Conservation (phyloP, 345 rosid genomes). For the Lepidium sativum region DNA sequence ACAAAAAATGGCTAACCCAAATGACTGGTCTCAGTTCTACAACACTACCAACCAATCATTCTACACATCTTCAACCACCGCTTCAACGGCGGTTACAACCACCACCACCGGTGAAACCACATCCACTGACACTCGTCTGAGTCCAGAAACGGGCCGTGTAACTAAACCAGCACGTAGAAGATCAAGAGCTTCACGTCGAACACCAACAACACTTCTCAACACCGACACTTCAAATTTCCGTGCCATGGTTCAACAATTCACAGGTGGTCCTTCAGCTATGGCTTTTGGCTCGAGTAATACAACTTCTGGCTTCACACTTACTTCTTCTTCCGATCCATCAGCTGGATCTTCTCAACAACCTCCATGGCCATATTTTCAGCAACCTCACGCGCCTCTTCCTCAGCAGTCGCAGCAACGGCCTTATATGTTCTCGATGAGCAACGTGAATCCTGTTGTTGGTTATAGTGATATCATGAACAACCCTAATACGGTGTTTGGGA, state of each 20-base stretch:
- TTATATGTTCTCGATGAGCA: conserved; percentile 24
- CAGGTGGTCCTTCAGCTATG: conserved; percentile 69
- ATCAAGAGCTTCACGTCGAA: conserved; percentile 87
- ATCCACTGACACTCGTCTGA: conserved; percentile 28
- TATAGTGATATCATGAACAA: conserved; percentile 17
- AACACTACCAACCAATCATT: conserved; percentile 40
- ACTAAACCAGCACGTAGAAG: conserved; percentile 74
- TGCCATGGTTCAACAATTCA: conserved; percentile 95
- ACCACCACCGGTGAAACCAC: conserved; percentile 14
- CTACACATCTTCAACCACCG: conserved; percentile 27
- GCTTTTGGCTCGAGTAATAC: conserved; percentile 40
- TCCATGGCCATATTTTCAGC: conserved; percentile 23
- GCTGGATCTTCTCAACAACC: conserved; percentile 27
- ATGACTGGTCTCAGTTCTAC: conserved; percentile 63
- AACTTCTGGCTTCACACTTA: conserved; percentile 20
- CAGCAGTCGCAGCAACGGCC: no score
- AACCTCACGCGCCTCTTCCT: conserved; percentile 9
- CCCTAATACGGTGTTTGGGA: conserved; percentile 14
- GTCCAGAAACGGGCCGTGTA: conserved; percentile 68
- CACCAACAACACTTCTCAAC: conserved; percentile 89
- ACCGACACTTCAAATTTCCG: conserved; percentile 90
- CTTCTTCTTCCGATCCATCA: conserved; percentile 17
- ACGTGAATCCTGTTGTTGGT: conserved; percentile 18
- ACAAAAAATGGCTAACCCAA: conserved; percentile 53
- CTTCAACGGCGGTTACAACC: conserved; percentile 27